Evolutionary conservation across 306 rosid genomes (phyloP), one percentile per base, ranked within the genome.

Genomic region (Trifolium dubium): DNA sequence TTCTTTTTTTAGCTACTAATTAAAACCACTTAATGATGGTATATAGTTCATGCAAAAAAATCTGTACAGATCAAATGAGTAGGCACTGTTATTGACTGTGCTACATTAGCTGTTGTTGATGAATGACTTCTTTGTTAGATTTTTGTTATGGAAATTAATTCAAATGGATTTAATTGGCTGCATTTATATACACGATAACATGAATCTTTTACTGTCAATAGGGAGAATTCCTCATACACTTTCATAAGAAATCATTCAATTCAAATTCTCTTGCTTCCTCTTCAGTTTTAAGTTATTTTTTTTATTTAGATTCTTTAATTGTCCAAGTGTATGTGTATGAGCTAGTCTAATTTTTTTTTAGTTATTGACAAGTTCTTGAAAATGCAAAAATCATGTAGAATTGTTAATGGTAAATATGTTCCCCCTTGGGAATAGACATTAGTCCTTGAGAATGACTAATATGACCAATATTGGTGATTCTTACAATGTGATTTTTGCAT

Each of bases 71-170:
- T 34, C 6, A 34, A 34, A 34, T 34, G 37, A 34, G 37, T 34
- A 34, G 6, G 39, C 64, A 37, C 15, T 18, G 37, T 28, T 51
- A 51, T 32, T 40, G 35, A 40, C 47, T 55, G 11, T 47, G 29
- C 23, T 55, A 43, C 15, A 75, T 11, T 53, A 56, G 62, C 40
- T 56, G 50, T 41, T 12, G 75, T 51, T 64, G 72, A 23, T 37
- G 31, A 11, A 54, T 46, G 35, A 34, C 3, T 59, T 56, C 17
- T 47, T 2, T 10, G 28, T 17, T 51, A 6, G 47, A 18, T 73
- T 46, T 41, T 50, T 77, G 51, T 68, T 56, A 17, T 60, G 32
- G 58, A 50, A 49, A 49, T 10, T 50, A 63, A 50, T 53, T 71
- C 12, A 50, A 47, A 58, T 46, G 12, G 68, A 67, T 55, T 28